Evolutionary conservation across 2,329 filamentous ascomycete genomes (phyloP).

Genomic region (Sporothrix curviconia): DNA sequence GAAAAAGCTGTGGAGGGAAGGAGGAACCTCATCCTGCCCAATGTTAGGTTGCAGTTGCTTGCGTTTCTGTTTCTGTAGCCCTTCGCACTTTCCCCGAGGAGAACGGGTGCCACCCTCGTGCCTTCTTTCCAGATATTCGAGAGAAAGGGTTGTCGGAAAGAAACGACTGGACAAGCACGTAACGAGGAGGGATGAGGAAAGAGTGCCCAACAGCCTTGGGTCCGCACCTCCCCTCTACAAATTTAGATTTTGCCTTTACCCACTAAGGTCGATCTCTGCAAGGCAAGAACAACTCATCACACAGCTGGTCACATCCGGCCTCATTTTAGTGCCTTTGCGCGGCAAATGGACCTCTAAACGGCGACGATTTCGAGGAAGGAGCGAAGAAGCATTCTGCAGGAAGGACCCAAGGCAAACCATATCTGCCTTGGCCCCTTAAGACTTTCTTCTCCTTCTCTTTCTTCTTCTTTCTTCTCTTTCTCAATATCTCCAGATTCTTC

Average conservation of each 20-base stretch:
- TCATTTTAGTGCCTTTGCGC: not conserved
- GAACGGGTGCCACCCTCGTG: no score
- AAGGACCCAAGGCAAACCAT: no score
- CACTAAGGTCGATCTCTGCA: not conserved
- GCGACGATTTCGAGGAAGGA: not conserved
- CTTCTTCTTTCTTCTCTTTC: not conserved
- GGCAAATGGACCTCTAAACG: slow-evolving; percentile 1
- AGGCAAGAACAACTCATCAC: not conserved
- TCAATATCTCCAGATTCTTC: not conserved
- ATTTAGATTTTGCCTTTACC: not conserved
- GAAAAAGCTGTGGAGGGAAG: not conserved
- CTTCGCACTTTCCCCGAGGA: not conserved
- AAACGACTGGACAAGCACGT: no score
- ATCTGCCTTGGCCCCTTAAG: not conserved
- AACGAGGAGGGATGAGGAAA: no score
- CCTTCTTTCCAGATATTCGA: no score
- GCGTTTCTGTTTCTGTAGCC: not conserved
- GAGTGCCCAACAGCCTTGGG: not conserved
- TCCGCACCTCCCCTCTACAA: not conserved
- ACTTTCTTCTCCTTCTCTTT: not conserved
- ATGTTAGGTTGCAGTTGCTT: no score
- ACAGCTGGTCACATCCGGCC: not conserved
- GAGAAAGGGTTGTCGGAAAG: no score
- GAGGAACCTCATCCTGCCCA: not conserved
- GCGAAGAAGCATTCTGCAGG: not conserved